Percentiles rank a stretch among this genome's conserved stretches.
phyloP scores from a whole-genome alignment of 345 rosid genomes.

The Raphanus raphanistrum region DNA sequence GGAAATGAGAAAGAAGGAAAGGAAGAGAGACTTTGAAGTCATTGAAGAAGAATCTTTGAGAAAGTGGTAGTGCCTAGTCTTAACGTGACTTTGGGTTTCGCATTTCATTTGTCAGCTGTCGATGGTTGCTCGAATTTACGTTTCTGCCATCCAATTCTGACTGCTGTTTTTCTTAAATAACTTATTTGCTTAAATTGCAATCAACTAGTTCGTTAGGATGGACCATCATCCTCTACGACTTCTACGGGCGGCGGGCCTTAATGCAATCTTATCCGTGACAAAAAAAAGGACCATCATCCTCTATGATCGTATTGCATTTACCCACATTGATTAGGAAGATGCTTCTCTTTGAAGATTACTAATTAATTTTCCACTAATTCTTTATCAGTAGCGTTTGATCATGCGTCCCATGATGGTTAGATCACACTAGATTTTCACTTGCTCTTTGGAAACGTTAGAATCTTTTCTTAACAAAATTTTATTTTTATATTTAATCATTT shows the following conservation, averaged over 20 bases:
- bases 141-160: slow-evolving; percentile 14
- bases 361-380: not conserved
- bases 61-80: slow-evolving; percentile 2
- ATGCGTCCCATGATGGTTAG: too few relatives aligned
- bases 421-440: too few relatives aligned
- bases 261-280: too few relatives aligned
- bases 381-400: too few relatives aligned
- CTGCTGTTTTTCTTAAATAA: not conserved
- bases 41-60: slow-evolving; percentile 18
- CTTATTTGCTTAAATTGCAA: not conserved
- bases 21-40: not conserved
- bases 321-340: not conserved
- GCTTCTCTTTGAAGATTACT: not conserved
- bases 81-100: slow-evolving; percentile 17
- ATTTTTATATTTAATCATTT: too few relatives aligned
- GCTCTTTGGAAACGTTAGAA: too few relatives aligned
- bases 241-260: too few relatives aligned
- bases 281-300: too few relatives aligned
- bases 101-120: slow-evolving; percentile 10
- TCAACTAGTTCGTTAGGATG: not conserved
- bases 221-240: not conserved
- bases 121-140: slow-evolving; percentile 16
- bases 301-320: not conserved
- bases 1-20: not conserved
- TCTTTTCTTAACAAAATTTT: too few relatives aligned